These are phyloP conservation scores for Colletotrichum sp. DNA, from an alignment of 2,329 filamentous ascomycete species.

Conservation along the genomic window DNA sequence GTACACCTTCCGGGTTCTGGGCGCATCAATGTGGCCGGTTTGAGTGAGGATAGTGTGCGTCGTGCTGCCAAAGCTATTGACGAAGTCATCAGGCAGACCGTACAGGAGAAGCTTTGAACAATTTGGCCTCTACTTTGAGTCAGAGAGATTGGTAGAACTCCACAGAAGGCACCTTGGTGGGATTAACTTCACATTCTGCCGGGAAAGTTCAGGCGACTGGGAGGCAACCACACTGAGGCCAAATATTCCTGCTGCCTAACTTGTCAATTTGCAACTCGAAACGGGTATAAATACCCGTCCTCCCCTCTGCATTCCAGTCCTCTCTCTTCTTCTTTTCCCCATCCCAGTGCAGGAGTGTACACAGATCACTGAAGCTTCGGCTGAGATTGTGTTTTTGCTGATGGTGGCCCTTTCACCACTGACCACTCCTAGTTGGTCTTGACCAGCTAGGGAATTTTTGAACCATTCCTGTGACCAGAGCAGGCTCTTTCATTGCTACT, in stretches of 20 bases:
- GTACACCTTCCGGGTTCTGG: constrained; percentile 1
- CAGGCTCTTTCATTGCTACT: neutral
- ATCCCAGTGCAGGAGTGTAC: constrained; percentile 76
- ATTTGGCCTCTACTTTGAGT: neutral
- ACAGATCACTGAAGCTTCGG: constrained; percentile 85
- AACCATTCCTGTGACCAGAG: constrained; percentile 34
- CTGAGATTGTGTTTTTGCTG: constrained; percentile 88
- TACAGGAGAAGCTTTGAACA: neutral
- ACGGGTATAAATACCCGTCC: neutral
- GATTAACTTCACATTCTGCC: neutral
- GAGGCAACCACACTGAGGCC: neutral
- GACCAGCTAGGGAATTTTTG: constrained; percentile 82
- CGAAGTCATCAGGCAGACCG: neutral
- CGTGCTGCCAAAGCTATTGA: constrained; percentile 4
- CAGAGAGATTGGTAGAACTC: neutral
- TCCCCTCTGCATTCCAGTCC: no score
- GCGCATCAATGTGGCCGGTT: constrained; percentile 2
- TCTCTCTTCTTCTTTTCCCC: constrained; percentile 43
- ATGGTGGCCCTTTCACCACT: constrained; percentile 79
- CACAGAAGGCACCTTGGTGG: neutral
- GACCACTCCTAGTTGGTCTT: constrained; percentile 75
- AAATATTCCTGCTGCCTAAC: neutral
- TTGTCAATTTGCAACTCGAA: neutral
- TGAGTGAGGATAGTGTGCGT: neutral
- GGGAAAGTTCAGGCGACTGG: neutral